phyloP scores from a whole-genome alignment of 768 basidiomycete species.

The Pleurotus ostreatus region DNA sequence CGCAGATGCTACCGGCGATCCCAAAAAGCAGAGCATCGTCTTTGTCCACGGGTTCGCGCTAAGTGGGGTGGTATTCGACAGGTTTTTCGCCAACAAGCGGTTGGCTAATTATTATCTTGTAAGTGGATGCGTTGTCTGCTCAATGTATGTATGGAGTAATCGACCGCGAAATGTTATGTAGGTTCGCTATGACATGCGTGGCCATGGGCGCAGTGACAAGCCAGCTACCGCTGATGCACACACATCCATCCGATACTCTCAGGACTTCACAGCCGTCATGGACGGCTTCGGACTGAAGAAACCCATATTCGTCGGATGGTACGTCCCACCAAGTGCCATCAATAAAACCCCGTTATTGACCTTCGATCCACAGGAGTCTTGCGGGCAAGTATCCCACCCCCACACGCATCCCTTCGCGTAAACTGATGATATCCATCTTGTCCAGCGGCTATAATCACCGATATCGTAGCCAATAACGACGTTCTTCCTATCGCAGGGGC shows the following conservation, averaged over 20 bases:
- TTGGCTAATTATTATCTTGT: conserved; percentile 2
- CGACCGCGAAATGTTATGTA: background rate
- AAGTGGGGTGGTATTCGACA: conserved; percentile 6
- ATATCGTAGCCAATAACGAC: conserved; percentile 22
- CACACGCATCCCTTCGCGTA: background rate
- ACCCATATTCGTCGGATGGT: conserved; percentile 30
- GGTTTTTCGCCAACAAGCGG: background rate
- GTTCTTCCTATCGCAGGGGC: conserved; percentile 24
- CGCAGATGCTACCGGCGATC: conserved; percentile 10
- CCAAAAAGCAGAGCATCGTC: conserved; percentile 9
- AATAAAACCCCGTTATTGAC: no score
- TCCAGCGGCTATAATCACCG: conserved; percentile 22
- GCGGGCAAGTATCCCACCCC: conserved; percentile 17
- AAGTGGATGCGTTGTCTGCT: background rate
- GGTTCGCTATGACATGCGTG: conserved; percentile 31
- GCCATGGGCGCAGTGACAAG: conserved; percentile 30
- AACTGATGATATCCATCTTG: background rate
- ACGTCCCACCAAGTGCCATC: conserved; percentile 4
- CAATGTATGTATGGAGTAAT: no score
- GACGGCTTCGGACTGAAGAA: conserved; percentile 23
- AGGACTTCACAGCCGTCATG: conserved; percentile 27
- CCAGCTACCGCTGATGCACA: conserved; percentile 12
- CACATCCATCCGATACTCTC: conserved; percentile 10
- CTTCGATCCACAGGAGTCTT: conserved; percentile 20
- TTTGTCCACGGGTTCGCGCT: conserved; percentile 8